These are phyloP conservation scores for Wickerhamomyces silvicola DNA, from an alignment of 805 yeast genomes.

Conservation along the genomic window DNA sequence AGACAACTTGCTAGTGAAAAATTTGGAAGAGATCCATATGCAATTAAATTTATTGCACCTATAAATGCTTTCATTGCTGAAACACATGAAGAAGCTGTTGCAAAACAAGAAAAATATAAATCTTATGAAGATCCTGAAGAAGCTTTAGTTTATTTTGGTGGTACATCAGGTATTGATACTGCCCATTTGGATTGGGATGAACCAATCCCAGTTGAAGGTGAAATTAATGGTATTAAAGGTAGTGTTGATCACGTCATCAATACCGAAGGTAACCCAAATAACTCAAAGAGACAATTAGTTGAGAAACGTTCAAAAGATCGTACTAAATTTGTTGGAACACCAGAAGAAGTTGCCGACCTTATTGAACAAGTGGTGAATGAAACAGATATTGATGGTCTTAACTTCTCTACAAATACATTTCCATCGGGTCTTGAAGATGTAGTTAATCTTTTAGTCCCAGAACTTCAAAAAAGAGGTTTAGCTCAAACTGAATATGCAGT, in stretches of 20 bases:
- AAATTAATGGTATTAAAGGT: too few relatives aligned
- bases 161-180: conserved; percentile 36
- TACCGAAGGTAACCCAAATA: too few relatives aligned
- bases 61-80: conserved; percentile 29
- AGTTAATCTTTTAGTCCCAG: conserved; percentile 31
- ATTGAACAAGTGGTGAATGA: conserved; percentile 33
- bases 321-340: conserved; percentile 30
- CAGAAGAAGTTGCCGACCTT: conserved; percentile 32
- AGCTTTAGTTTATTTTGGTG: conserved; percentile 38
- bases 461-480: conserved; percentile 27
- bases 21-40: conserved; percentile 29
- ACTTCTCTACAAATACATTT: conserved; percentile 28
- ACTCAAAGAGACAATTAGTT: too few relatives aligned
- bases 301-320: too few relatives aligned
- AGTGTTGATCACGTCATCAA: too few relatives aligned
- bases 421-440: conserved; percentile 35
- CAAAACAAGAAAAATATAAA: conserved; percentile 26
- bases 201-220: too few relatives aligned
- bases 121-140: conserved; percentile 33
- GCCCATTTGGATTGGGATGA: conserved; percentile 21
- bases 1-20: conserved; percentile 27
- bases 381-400: conserved; percentile 37
- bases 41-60: conserved; percentile 34
- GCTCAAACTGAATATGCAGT: conserved; percentile 30
- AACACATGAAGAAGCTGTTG: conserved; percentile 35